A percentile compares a stretch with the other conserved stretches of the same genome.
phyloP scores from a whole-genome alignment of 768 basidiomycete genomes.

The Daedaleopsis nitida region DNA sequence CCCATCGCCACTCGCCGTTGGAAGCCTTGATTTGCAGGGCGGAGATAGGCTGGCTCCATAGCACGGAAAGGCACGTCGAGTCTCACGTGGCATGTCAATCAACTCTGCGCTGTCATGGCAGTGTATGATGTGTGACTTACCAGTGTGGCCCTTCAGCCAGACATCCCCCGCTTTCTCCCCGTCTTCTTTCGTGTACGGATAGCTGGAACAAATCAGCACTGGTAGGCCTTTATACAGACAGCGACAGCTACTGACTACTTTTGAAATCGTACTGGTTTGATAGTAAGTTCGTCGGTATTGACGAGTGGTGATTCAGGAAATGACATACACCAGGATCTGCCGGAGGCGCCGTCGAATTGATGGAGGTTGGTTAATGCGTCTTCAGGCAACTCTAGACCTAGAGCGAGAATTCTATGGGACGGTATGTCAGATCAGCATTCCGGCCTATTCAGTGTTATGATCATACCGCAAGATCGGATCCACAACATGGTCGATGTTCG shows the following conservation, averaged over 20 bases:
- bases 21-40: constrained; percentile 38
- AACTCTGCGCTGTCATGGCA: not conserved
- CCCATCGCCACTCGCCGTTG: constrained; percentile 40
- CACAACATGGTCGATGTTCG: constrained; percentile 53
- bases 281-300: not conserved
- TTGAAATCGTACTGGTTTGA: constrained; percentile 59
- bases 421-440: not conserved
- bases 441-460: not conserved
- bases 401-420: constrained; percentile 30
- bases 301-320: not conserved
- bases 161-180: constrained; percentile 34
- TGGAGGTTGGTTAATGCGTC: constrained; percentile 34
- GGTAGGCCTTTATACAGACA: not conserved
- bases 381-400: constrained; percentile 36
- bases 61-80: constrained; percentile 35
- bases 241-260: constrained; percentile 51
- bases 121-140: constrained; percentile 14
- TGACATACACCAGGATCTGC: constrained; percentile 31
- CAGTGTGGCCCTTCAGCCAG: constrained; percentile 42
- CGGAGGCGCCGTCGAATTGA: constrained; percentile 27
- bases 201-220: constrained; percentile 19
- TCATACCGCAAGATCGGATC: constrained; percentile 36
- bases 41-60: constrained; percentile 41
- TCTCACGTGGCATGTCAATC: constrained; percentile 13
- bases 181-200: constrained; percentile 32